Evolutionary conservation across 495 filamentous ascomycete genomes (phyloP).

Genomic region (Lentithecium fluviatile): DNA sequence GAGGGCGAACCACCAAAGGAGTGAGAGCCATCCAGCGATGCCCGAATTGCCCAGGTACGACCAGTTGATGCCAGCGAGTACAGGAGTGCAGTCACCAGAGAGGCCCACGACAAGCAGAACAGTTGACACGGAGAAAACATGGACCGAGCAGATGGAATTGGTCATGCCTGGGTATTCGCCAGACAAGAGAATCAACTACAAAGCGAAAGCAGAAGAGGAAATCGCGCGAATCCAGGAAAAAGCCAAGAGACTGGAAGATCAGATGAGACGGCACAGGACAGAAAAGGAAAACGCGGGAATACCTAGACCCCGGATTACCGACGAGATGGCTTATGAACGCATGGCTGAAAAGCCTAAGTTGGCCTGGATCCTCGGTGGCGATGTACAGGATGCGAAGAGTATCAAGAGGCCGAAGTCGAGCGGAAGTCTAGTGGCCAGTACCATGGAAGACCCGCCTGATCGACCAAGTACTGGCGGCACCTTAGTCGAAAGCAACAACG

Average conservation of each 20-base stretch:
- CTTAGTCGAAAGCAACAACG: background rate
- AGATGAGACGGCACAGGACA: constrained; percentile 4
- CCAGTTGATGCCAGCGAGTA: background rate
- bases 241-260: constrained; percentile 13
- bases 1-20: constrained; percentile 18
- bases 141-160: constrained; percentile 20
- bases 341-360: constrained; percentile 26
- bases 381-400: constrained; percentile 17
- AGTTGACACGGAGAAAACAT: constrained; percentile 21
- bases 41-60: constrained; percentile 16
- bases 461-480: constrained; percentile 7
- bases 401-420: constrained; percentile 27
- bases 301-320: constrained; percentile 10
- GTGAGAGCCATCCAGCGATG: constrained; percentile 1
- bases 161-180: constrained; percentile 12
- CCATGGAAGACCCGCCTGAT: constrained; percentile 7
- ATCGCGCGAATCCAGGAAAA: constrained; percentile 25
- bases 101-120: constrained; percentile 20
- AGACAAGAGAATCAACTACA: constrained; percentile 6
- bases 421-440: constrained; percentile 7
- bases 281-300: background rate
- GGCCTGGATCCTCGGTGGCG: constrained; percentile 27
- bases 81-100: constrained; percentile 8
- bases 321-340: constrained; percentile 28
- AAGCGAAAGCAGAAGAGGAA: constrained; percentile 15